Conservation (phyloP, 257 asterid genomes). For the Phtheirospermum japonicum region DNA sequence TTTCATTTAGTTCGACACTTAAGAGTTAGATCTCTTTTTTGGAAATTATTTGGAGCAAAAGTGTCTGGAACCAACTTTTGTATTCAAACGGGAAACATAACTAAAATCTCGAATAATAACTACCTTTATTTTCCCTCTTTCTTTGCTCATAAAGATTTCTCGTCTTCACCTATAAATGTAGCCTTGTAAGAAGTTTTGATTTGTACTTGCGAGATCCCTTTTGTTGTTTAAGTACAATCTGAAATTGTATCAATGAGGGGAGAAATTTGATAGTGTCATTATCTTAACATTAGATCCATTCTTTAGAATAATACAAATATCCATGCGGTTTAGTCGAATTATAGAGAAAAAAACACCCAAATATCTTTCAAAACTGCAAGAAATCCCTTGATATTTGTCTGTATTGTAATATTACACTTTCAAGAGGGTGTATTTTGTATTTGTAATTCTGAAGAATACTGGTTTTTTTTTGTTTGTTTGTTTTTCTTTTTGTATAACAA, state of each 20-base stretch:
- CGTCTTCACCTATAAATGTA: too few species aligned
- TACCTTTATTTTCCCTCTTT: background rate
- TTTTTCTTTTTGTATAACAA: too few species aligned
- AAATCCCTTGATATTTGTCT: background rate
- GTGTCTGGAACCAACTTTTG: background rate
- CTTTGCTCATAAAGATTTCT: too few species aligned
- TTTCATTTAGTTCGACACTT: background rate
- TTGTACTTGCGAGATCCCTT: background rate
- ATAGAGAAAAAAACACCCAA: background rate
- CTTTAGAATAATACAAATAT: background rate
- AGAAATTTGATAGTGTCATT: background rate
- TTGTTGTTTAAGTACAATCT: background rate
- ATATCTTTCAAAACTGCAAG: background rate
- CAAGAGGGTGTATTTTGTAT: background rate
- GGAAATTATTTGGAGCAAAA: background rate
- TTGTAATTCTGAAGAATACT: background rate
- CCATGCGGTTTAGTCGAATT: background rate
- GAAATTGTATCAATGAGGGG: background rate
- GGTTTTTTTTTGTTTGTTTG: too few species aligned
- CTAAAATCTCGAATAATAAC: background rate
- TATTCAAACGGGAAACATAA: background rate
- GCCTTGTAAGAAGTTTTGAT: background rate
- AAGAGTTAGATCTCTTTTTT: background rate
- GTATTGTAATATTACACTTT: background rate
- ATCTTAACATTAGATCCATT: background rate